Percentiles rank a stretch among this genome's conserved stretches.
Evolutionary conservation across 345 rosid species (phyloP).

Genomic region (Salix exigua): DNA sequence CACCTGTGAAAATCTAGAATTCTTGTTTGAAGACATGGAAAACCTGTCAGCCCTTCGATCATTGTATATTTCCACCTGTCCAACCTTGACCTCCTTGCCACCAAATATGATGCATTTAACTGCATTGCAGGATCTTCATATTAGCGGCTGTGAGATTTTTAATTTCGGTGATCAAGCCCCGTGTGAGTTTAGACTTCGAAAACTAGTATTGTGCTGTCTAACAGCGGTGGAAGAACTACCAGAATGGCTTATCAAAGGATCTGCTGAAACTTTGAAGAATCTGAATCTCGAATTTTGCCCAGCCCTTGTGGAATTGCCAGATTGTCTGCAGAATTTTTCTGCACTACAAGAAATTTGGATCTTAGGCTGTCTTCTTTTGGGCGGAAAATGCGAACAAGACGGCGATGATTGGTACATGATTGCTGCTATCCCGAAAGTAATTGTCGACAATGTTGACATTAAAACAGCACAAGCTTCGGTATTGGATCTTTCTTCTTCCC

Average conservation of each 20-base stretch:
- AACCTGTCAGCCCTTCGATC: conserved; percentile 11
- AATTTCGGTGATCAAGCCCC: not conserved
- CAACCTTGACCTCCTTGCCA: conserved; percentile 13
- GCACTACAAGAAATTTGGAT: not conserved
- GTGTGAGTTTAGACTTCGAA: not conserved
- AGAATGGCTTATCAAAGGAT: not conserved
- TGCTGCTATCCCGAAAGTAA: not conserved
- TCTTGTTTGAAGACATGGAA: conserved; percentile 11
- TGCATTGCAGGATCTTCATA: conserved; percentile 11
- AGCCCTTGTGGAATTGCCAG: not conserved
- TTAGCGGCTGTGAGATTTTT: conserved; percentile 13
- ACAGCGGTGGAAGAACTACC: not conserved
- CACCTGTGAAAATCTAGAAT: conserved; percentile 13
- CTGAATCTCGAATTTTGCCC: not conserved
- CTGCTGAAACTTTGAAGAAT: not conserved
- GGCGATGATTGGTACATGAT: not conserved
- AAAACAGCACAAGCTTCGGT: too few relatives aligned
- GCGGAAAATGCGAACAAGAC: too few relatives aligned
- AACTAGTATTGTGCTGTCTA: not conserved
- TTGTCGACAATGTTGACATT: not conserved
- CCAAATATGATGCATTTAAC: not conserved
- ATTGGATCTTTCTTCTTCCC: too few relatives aligned
- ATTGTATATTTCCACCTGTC: conserved; percentile 14
- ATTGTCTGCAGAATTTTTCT: not conserved
- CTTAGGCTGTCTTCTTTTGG: not conserved